Base-by-base conservation (phyloP, 2,329 filamentous ascomycete genomes). In the Phialophora verrucosa region DNA sequence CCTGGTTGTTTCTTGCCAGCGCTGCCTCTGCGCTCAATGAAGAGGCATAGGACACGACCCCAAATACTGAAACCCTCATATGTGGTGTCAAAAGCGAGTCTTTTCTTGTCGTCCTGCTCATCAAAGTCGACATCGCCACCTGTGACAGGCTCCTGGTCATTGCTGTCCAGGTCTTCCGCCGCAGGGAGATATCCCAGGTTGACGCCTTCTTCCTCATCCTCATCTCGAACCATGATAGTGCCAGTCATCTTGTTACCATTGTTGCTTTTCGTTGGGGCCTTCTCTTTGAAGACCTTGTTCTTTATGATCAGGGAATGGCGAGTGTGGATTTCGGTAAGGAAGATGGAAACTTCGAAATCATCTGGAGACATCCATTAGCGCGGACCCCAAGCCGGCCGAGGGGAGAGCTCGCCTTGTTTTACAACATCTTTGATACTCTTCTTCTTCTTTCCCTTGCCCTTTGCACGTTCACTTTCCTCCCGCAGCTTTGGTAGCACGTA, bases 21-120 rank as follows among this genome's bases (percentile, higher is more conserved):
- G 71, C 78, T 82, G 56, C 82, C 84, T 70, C 88, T 90, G 68
- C 90, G 88, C 76, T 90, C 91, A 78, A 99, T 89, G 8, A 99
- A 90, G 65, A 99, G 84, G 78, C 93, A 98, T 29, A 99, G 83
- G 55, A 97, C 92, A 72, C 92, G 90, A 11, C 95, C 93, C 79
- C 97, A 96, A 75, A 99, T 97, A 73, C 90, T 91, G 79, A 98
- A 98, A 8, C 95, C 94, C 74, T 98, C 93, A 79, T 98, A 99
- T 14, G 88, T 89, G 29, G 94, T 95, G 68, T 90, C 89, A 82
- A 97, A 87, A 23, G 86, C 87, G 73, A 96, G 81, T 78, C 97
- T 98, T 82, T 99, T 97, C 80, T 97, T 96, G 74, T 96, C 91
- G 69, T 77, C 73, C 4, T 71, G 70, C 35, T 55, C 63, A 82